Percentiles rank a stretch among this genome's conserved stretches.
These are phyloP conservation scores for Amborella trichopoda DNA, from an alignment of 164 flowering plant species.

Conservation along the genomic window DNA sequence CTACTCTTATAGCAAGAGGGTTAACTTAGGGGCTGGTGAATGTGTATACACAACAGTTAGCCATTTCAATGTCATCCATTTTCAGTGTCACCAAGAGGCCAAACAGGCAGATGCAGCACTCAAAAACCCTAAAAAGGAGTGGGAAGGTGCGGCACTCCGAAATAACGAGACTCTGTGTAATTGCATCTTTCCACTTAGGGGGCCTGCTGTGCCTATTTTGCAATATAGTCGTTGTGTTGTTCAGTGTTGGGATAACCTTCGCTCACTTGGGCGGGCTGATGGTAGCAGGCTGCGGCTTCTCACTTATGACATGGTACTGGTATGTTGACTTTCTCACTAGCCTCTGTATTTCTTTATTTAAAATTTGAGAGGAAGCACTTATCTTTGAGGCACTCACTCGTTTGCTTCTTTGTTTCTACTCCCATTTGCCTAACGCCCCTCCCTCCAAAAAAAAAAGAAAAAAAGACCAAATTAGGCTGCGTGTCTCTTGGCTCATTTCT, in stretches of 20 bases:
- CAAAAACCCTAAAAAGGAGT: slow-evolving; percentile 92
- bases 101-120: slow-evolving; percentile 95
- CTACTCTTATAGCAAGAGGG: slow-evolving; percentile 91
- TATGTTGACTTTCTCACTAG: slow-evolving; percentile 20
- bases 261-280: slow-evolving; percentile 92
- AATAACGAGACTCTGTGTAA: slow-evolving; percentile 97
- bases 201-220: slow-evolving; percentile 69
- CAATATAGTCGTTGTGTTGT: slow-evolving; percentile 83
- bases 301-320: slow-evolving; percentile 97
- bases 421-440: no score
- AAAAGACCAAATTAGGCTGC: no score
- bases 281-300: slow-evolving; percentile 84
- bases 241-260: slow-evolving; percentile 93
- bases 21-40: slow-evolving; percentile 80
- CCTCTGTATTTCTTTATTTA: no score
- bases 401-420: no score
- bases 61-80: slow-evolving; percentile 95
- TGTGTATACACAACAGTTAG: slow-evolving; percentile 98
- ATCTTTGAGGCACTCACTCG: no score
- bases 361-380: no score
- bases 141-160: slow-evolving; percentile 97
- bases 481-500: no score
- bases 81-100: slow-evolving; percentile 98
- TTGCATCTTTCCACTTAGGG: slow-evolving; percentile 84
- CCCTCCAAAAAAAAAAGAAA: no score